A percentile compares a stretch with the other conserved stretches of the same genome.
Evolutionary conservation across 176 grass and related monocot species (phyloP).

Genomic region (maize (Zea mays)): Zm-B73-REFERENCE-NAM-5.0 NC_050100.1:165929001-165929500

Average conservation of each 20-base stretch:
- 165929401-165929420: not conserved
- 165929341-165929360: not conserved
- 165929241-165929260: constrained; percentile 20
- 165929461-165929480: not conserved
- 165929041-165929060: no score
- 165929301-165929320: constrained; percentile 25
- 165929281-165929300: not conserved
- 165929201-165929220: constrained; percentile 3
- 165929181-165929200: not conserved
- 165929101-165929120: no score
- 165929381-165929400: not conserved
- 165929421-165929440: not conserved
- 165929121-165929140: not conserved
- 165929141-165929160: not conserved
- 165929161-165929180: constrained; percentile 10
- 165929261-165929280: not conserved
- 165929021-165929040: no score
- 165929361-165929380: constrained; percentile 11
- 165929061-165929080: no score
- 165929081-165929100: no score
- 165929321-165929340: constrained; percentile 8
- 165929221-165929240: not conserved
- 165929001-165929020: no score
- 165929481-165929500: constrained; percentile 22
- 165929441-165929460: not conserved